These are phyloP conservation scores for Alisma plantagoaquatica DNA, from an alignment of 106 monocot species.

Conservation along the genomic window DNA sequence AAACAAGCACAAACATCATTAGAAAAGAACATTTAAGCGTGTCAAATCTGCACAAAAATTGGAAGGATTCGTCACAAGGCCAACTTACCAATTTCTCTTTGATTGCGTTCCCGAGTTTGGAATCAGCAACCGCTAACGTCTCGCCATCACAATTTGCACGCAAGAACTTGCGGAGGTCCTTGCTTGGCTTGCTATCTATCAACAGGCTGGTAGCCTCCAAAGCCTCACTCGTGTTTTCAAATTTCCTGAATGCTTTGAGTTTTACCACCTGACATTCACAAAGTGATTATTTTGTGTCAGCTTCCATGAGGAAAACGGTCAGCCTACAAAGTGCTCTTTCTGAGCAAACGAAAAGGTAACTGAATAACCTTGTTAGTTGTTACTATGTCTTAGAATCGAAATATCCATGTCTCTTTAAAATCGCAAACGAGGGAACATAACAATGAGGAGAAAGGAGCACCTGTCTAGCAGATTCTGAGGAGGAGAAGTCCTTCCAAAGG, in stretches of 20 bases:
- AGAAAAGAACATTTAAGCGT: too few species aligned
- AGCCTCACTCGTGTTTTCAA: conserved; percentile 90
- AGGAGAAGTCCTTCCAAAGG: conserved; percentile 63
- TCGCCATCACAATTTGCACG: conserved; percentile 74
- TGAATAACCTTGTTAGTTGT: too few species aligned
- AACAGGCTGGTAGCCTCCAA: conserved; percentile 59
- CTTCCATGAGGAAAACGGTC: too few species aligned
- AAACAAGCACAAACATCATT: not conserved
- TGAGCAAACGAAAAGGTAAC: too few species aligned
- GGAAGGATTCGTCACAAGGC: not conserved
- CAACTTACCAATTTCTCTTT: conserved; percentile 78
- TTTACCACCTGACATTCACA: conserved; percentile 79
- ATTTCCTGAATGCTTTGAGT: conserved; percentile 85
- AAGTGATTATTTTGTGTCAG: too few species aligned
- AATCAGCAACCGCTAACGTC: conserved; percentile 88
- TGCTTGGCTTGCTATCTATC: conserved; percentile 93
- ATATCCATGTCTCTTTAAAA: too few species aligned
- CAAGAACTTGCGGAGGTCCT: conserved; percentile 77
- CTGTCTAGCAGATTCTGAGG: conserved; percentile 63
- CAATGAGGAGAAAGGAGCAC: conserved; percentile 16
- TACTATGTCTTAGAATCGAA: too few species aligned
- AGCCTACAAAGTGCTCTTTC: too few species aligned
- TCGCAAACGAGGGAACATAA: too few species aligned
- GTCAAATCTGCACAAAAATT: not conserved
- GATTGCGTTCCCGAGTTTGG: conserved; percentile 86